Base-by-base conservation (phyloP, 129 eudicot genomes). In the Flaveria ramosissima region DNA sequence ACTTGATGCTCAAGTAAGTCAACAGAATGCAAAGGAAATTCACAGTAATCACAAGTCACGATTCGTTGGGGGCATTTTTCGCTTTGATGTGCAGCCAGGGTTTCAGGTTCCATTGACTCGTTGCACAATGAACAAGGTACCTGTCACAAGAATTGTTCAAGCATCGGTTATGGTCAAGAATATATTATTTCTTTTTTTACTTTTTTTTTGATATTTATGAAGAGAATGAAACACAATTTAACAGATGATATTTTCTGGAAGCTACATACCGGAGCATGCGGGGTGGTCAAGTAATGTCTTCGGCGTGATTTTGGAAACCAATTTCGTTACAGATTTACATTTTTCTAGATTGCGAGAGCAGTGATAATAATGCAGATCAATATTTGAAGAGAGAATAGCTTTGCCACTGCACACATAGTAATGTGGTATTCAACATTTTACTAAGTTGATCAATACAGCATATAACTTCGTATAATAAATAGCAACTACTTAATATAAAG, bases 1-100 rank as follows among this genome's bases (percentile, higher is more conserved):
- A 90, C 98, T 95, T 93, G 98, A 87, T 93, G 98, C 82, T 90
- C 96, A 78, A 75, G 77, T 67, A 93, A 79, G 78, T 89, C 98
- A 46, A 87, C 69, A 9, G 97, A 97, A 70, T 97, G 97, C 79
- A 93, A 85, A 56, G 98, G 98, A 77, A 93, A 91, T 75, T 93
- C 98, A 71, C 97, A 93, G 75, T 75, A 90, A 51, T 93, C 96
- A 59, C 98, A 93, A 26, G 97, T 93, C 66, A 81, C 97, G 12
- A 91, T 93, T 83, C 97, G 82, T 85, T 83, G 84, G 3, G 96
- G 96, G 68, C 98, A 93, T 46, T 83, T 86, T 86, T 93, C 96
- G 73, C 93, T 88, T 77, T 84, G 75, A 69, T 93, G 97, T 74
- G 83, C 80, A 42, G 83, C 89, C 74, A 91, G 75, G 65, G 71